Percentiles rank a stretch among this genome's conserved stretches.
phyloP scores from a whole-genome alignment of 805 yeast genomes.

The Blastobotrys peoriensis region DNA sequence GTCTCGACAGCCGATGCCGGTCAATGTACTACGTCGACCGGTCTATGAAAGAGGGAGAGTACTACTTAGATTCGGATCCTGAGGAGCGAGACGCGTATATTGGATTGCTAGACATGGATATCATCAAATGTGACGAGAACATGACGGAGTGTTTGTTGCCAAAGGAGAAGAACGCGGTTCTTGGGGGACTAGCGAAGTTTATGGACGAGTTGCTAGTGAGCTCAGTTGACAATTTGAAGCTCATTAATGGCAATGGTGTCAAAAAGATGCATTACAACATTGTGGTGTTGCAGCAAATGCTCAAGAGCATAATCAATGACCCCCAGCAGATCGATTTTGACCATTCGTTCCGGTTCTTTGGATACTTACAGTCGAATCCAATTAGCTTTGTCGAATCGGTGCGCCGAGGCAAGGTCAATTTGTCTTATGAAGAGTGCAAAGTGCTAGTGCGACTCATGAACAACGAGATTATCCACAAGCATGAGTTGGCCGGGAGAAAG shows the following conservation, averaged over 20 bases:
- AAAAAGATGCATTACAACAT: conserved; percentile 55
- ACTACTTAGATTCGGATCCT: conserved; percentile 46
- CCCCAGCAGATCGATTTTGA: conserved; percentile 51
- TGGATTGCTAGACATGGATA: conserved; percentile 44
- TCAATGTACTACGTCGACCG: conserved; percentile 46
- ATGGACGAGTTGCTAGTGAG: conserved; percentile 47
- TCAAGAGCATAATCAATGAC: conserved; percentile 48
- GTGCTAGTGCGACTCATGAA: conserved; percentile 50
- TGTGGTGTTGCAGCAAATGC: conserved; percentile 61
- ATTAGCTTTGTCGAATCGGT: conserved; percentile 40
- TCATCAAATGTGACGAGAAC: conserved; percentile 41
- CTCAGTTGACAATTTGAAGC: conserved; percentile 45
- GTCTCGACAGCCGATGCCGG: conserved; percentile 53
- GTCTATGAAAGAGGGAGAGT: conserved; percentile 43
- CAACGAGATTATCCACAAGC: conserved; percentile 30
- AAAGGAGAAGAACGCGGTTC: conserved; percentile 29
- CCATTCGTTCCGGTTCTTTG: conserved; percentile 50
- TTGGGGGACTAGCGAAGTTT: conserved; percentile 46
- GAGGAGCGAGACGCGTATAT: conserved; percentile 57
- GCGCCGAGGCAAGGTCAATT: conserved; percentile 31
- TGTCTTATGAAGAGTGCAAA: conserved; percentile 40
- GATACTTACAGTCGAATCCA: conserved; percentile 46
- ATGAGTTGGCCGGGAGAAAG: conserved; percentile 19
- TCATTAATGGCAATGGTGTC: conserved; percentile 53
- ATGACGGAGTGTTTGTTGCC: conserved; percentile 31